Percentiles rank a stretch among this genome's conserved stretches.
Conservation (phyloP, 2,329 filamentous ascomycete species). For the Claviceps sp. region DNA sequence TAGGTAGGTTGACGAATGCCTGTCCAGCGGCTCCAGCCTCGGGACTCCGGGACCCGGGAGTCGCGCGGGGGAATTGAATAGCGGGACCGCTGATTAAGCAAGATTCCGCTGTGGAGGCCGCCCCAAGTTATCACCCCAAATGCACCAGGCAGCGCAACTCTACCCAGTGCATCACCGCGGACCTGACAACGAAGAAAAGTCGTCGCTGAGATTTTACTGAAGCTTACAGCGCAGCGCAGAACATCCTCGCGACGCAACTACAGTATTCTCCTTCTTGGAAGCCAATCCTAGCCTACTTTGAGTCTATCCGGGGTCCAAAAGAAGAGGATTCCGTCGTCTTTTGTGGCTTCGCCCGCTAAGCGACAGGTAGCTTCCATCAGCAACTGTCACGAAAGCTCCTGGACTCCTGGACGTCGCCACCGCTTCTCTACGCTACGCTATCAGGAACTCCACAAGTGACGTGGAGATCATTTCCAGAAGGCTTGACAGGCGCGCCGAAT, state of each 20-base stretch:
- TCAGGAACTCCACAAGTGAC: no score
- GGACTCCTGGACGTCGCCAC: neutral
- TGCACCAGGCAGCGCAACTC: constrained; percentile 21
- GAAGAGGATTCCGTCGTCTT: neutral
- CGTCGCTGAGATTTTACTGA: neutral
- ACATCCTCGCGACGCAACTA: neutral
- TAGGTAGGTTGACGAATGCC: no score
- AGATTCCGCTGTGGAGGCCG: neutral
- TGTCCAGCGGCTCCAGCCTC: no score
- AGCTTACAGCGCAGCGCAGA: neutral
- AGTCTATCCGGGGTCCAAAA: neutral
- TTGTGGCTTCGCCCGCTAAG: neutral
- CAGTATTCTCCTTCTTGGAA: neutral
- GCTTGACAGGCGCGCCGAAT: neutral
- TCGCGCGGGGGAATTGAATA: no score
- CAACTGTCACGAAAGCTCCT: neutral
- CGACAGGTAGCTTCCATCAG: neutral
- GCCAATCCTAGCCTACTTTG: neutral
- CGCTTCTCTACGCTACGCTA: neutral
- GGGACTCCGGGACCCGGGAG: no score
- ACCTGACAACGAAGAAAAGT: constrained; percentile 6
- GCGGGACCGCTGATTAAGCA: constrained; percentile 6
- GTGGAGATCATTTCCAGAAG: neutral
- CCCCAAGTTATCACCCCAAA: constrained; percentile 8
- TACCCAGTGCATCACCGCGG: constrained; percentile 24